Percentiles rank a stretch among this genome's conserved stretches.
Conservation (phyloP, 176 grass and related monocot species). For the Oryza nivara region DNA sequence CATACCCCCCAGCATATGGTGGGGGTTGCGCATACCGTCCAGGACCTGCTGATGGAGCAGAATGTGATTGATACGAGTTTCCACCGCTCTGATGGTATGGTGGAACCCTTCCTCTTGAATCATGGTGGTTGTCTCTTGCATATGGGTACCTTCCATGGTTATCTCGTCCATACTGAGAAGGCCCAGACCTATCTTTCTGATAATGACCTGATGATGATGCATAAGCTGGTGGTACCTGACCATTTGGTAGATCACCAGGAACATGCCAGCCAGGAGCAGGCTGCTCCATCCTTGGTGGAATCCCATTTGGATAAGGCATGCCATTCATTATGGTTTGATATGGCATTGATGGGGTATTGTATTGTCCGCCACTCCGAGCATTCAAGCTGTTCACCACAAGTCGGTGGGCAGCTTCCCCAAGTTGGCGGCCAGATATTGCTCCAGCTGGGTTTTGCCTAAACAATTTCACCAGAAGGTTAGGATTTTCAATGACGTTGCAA, state of each 20-base stretch:
- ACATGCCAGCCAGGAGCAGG: slow-evolving; percentile 47
- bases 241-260: slow-evolving; percentile 38
- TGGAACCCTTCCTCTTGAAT: slow-evolving; percentile 38
- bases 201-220: slow-evolving; percentile 47
- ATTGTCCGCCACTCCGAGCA: slow-evolving; percentile 43
- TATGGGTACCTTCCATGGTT: slow-evolving; percentile 38
- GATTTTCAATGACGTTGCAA: background rate
- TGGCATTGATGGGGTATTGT: slow-evolving; percentile 44
- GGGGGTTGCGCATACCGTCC: slow-evolving; percentile 52
- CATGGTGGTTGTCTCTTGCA: slow-evolving; percentile 44
- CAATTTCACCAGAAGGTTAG: slow-evolving; percentile 35
- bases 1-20: slow-evolving; percentile 38
- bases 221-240: slow-evolving; percentile 42
- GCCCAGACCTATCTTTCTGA: slow-evolving; percentile 48
- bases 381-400: slow-evolving; percentile 82
- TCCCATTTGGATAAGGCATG: slow-evolving; percentile 52
- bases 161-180: slow-evolving; percentile 46
- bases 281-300: slow-evolving; percentile 47
- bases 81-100: slow-evolving; percentile 50
- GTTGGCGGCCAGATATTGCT: slow-evolving; percentile 69
- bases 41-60: slow-evolving; percentile 46
- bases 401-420: slow-evolving; percentile 81
- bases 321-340: slow-evolving; percentile 57
- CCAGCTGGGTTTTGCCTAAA: slow-evolving; percentile 80
- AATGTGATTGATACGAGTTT: slow-evolving; percentile 41